Evolutionary conservation across 805 yeast species (phyloP).

Genomic region (Suhomyces emberorum): DNA sequence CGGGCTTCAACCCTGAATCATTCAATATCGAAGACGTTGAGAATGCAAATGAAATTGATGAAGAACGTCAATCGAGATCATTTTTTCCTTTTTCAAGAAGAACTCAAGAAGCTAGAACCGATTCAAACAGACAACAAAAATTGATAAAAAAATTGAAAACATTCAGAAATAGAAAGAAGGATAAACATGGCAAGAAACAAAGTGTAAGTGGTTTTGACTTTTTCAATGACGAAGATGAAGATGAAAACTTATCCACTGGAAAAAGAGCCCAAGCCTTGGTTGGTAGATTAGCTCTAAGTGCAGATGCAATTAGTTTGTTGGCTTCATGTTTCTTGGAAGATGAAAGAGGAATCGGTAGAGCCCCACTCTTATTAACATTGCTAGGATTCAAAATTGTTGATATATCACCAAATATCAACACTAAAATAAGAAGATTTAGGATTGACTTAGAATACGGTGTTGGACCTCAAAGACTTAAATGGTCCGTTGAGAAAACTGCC

Average conservation of each 20-base stretch:
- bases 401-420: conserved; percentile 35
- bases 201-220: conserved; percentile 15
- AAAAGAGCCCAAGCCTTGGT: conserved; percentile 35
- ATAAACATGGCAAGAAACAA: conserved; percentile 17
- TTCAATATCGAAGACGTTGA: neutral
- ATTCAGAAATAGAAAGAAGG: conserved; percentile 25
- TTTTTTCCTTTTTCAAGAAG: conserved; percentile 8
- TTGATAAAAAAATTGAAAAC: conserved; percentile 19
- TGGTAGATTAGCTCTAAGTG: conserved; percentile 54
- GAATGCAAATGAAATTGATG: neutral
- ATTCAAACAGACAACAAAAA: conserved; percentile 17
- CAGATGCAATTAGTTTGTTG: conserved; percentile 70
- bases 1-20: neutral
- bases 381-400: conserved; percentile 63
- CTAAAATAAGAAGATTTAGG: conserved; percentile 47
- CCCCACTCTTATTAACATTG: conserved; percentile 76
- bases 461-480: conserved; percentile 70
- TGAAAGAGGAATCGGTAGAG: conserved; percentile 71
- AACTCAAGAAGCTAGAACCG: conserved; percentile 3
- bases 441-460: conserved; percentile 89
- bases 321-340: conserved; percentile 75
- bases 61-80: conserved; percentile 1
- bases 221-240: conserved; percentile 16
- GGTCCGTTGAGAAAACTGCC: conserved; percentile 74
- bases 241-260: conserved; percentile 28